Evolutionary conservation across 768 basidiomycete species (phyloP), one percentile per base, ranked within the genome.

Genomic region (Chalciporus pseudorubinellus): DNA sequence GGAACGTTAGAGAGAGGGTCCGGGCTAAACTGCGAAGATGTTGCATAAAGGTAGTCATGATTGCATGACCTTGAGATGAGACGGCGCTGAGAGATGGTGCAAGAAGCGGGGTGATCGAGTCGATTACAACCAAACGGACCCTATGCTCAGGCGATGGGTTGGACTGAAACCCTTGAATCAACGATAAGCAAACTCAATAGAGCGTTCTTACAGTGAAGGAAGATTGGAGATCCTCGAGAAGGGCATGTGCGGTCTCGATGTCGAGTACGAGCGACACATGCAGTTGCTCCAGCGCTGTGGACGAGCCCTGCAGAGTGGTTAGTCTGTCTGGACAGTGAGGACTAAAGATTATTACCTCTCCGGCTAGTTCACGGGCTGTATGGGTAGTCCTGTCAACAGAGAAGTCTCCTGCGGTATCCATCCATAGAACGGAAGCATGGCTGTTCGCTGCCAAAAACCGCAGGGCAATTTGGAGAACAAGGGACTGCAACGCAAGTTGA

Each of bases 61-160:
- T 69, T 0, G 87, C 83, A 62, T 92, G 89, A 5, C 89, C 89
- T 70, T 89, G 81, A 3, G 86, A 79, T 4, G 88, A 84, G 3
- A 81, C 72, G 0, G 79, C 80, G 58, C 79, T 87, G 19, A 91
- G 72, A 39, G 78, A 69, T 1, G 86, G 83, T 9, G 79, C 77
- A 12, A 91, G 62, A 21, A 91, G 73, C 14, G 83, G 72, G 2
- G 88, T 86, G 36, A 89, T 70, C 16, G 74, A 62, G 61, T 91
- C 89, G 26, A 92, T 74, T 11, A 90, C 80, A 8, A 91, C 60
- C 44, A 77, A 79, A 22, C 72, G 74, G 38, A 72, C 67, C 6
- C 56, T 58, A 6, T 57, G 56, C 12, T 16, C 39, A 26, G 41
- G 16, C n/a, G 26, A 46, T 29, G 56, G 10, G 43, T 44, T 48